Conservation (phyloP, 2,329 filamentous ascomycete genomes). For the Atkinsonella hypoxylon region DNA sequence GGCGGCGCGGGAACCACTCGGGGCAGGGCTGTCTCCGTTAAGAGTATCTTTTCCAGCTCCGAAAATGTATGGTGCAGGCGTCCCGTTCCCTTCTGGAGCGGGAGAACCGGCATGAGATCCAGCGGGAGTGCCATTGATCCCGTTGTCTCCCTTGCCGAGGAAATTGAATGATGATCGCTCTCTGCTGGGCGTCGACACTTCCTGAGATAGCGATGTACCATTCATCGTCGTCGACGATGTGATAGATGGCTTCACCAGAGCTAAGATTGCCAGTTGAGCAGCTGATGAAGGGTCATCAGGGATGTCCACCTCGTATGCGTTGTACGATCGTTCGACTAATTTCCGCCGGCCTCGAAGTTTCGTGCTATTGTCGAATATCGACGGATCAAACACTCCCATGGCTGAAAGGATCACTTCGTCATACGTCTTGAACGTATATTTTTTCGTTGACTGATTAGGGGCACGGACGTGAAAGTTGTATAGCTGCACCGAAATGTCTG, state of each 20-base stretch:
- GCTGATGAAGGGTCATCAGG: slow-evolving; percentile 82
- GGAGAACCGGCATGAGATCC: slow-evolving; percentile 84
- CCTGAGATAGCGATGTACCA: slow-evolving; percentile 31
- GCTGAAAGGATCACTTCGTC: slow-evolving; percentile 91
- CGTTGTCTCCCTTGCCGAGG: slow-evolving; percentile 53
- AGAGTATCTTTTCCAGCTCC: slow-evolving; percentile 30
- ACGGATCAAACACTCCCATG: slow-evolving; percentile 86
- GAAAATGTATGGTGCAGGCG: slow-evolving; percentile 51
- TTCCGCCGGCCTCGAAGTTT: slow-evolving; percentile 74
- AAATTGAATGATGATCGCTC: slow-evolving; percentile 58
- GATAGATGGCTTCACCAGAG: slow-evolving; percentile 48
- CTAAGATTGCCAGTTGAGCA: slow-evolving; percentile 62
- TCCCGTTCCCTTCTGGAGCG: slow-evolving; percentile 62
- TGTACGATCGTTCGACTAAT: slow-evolving; percentile 76
- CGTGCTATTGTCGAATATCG: slow-evolving; percentile 68
- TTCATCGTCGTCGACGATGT: slow-evolving; percentile 27
- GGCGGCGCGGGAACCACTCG: slow-evolving; percentile 38
- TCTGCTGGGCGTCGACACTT: slow-evolving; percentile 47
- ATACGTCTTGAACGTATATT: slow-evolving; percentile 94
- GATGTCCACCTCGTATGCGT: slow-evolving; percentile 77
- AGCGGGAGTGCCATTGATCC: slow-evolving; percentile 63
- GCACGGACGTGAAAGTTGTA: slow-evolving; percentile 86
- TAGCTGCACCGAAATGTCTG: slow-evolving; percentile 76
- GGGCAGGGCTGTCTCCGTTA: slow-evolving; percentile 40
- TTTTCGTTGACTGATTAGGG: slow-evolving; percentile 76